phyloP scores from a whole-genome alignment of 768 basidiomycete species.

The Phanerochaete sordida region DNA sequence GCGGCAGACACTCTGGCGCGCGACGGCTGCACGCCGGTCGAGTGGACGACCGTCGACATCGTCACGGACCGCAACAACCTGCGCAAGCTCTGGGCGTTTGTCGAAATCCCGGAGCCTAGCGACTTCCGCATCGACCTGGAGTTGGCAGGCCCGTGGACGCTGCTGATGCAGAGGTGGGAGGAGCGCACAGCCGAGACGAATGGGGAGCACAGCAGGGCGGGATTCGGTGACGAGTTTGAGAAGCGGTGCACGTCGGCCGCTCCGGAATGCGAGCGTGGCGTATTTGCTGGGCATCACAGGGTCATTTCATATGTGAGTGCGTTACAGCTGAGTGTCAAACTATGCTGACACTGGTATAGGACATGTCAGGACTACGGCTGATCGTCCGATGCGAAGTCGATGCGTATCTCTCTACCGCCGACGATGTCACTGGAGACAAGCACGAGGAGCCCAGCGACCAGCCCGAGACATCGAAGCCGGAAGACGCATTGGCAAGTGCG shows the following conservation, averaged over 20 bases:
- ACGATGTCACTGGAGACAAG: neutral
- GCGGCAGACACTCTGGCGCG: constrained; percentile 45
- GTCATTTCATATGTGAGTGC: constrained; percentile 23
- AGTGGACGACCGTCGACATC: constrained; percentile 37
- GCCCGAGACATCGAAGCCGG: neutral
- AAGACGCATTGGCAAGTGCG: constrained; percentile 20
- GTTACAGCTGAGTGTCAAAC: neutral
- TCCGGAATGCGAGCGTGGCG: constrained; percentile 15
- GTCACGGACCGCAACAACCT: constrained; percentile 62
- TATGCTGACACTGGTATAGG: constrained; percentile 6
- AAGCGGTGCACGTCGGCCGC: constrained; percentile 12
- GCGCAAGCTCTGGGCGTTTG: constrained; percentile 5
- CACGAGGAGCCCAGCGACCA: neutral
- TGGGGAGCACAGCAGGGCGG: constrained; percentile 23
- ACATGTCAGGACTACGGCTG: constrained; percentile 19
- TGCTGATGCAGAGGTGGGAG: constrained; percentile 63
- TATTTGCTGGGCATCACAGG: constrained; percentile 17
- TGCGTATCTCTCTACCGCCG: constrained; percentile 16
- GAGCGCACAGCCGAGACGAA: constrained; percentile 25
- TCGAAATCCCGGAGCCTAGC: neutral
- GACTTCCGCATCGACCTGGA: constrained; percentile 69
- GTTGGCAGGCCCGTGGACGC: constrained; percentile 53
- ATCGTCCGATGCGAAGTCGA: constrained; percentile 27
- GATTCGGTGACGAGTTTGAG: constrained; percentile 63
- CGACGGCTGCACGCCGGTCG: constrained; percentile 20